Evolutionary conservation across 352 stramenopile species (phyloP), one percentile per base, ranked within the genome.

Genomic region (Aphanomyces cochlioides): DNA sequence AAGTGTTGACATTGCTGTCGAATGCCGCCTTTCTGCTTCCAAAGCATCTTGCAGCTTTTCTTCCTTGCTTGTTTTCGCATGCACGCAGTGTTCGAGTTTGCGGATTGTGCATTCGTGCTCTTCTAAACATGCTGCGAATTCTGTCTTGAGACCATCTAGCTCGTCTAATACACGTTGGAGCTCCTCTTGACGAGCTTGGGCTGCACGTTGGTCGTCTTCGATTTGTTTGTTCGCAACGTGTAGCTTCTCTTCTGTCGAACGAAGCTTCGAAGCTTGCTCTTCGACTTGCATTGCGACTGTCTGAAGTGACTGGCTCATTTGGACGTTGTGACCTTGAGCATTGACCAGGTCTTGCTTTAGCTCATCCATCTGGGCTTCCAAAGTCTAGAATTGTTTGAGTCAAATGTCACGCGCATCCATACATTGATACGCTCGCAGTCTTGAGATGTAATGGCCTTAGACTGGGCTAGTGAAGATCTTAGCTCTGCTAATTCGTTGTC

Each of bases 1-100:
- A 56, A 93, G 61, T 4, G 54, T 65, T 17, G 79, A 78, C 50
- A 93, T 67, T 41, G 89, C 79, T 40, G 90, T 78, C 1, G 81
- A 77, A 45, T 73, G 85, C 40, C 78, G 77, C 48, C 86, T 82
- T 17, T 87, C 77, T 10, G 75, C 75, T 7, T 79, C 53, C 0
- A 77, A 77, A 38, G 84, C 79, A 0, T 69, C 38, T 28, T 88
- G 77, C 5, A 84, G 68, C 6, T 77, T 73, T 17, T 84, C 69
- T 28, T 74, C 61, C 17, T 86, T 74, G 47, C 73, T 79, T 19
- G 70, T 77, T 28, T 50, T 45, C 4, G 65, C 74, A 5, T 28
- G 12, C 15, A 66, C 50, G 3, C 56, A 7, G n/a, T 48, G n/a
- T 57, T 21, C n/a, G 39, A 66, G 45, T 37, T 72, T 28, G 13